Percentiles rank a stretch among this genome's conserved stretches.
These are phyloP conservation scores for Cruciata laevipes DNA, from an alignment of 257 asterid species.

Conservation along the genomic window DNA sequence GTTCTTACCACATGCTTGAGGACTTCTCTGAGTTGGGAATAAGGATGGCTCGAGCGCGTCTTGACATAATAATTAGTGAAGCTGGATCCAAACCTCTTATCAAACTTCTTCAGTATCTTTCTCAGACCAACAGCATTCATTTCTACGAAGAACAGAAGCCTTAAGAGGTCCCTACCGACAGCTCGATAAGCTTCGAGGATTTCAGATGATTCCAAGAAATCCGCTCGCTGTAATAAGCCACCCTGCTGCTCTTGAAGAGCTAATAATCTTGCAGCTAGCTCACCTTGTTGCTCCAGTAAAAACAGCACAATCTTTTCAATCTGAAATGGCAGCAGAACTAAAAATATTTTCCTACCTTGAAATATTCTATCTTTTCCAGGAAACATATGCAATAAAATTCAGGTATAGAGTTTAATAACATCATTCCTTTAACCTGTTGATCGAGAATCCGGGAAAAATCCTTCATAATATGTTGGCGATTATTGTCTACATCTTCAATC, in stretches of 20 bases:
- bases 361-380: not conserved
- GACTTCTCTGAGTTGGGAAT: constrained; percentile 93
- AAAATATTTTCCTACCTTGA: not conserved
- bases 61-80: constrained; percentile 89
- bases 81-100: constrained; percentile 74
- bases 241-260: constrained; percentile 56
- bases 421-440: constrained; percentile 48
- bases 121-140: constrained; percentile 84
- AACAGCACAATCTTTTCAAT: constrained; percentile 84
- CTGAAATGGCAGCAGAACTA: constrained; percentile 28
- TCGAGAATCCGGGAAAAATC: constrained; percentile 90
- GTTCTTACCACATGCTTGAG: constrained; percentile 87
- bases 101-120: constrained; percentile 90
- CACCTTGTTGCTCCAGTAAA: constrained; percentile 88
- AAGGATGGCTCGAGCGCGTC: constrained; percentile 96
- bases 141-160: constrained; percentile 81
- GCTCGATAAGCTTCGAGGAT: constrained; percentile 74
- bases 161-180: constrained; percentile 73
- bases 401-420: not conserved
- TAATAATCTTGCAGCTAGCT: constrained; percentile 60
- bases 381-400: not conserved
- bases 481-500: constrained; percentile 51
- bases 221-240: constrained; percentile 61
- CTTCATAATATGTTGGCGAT: constrained; percentile 65
- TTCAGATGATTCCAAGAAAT: constrained; percentile 55